phyloP scores from a whole-genome alignment of 805 yeast genomes.

The Hanseniaspora pseudoguilliermondii region DNA sequence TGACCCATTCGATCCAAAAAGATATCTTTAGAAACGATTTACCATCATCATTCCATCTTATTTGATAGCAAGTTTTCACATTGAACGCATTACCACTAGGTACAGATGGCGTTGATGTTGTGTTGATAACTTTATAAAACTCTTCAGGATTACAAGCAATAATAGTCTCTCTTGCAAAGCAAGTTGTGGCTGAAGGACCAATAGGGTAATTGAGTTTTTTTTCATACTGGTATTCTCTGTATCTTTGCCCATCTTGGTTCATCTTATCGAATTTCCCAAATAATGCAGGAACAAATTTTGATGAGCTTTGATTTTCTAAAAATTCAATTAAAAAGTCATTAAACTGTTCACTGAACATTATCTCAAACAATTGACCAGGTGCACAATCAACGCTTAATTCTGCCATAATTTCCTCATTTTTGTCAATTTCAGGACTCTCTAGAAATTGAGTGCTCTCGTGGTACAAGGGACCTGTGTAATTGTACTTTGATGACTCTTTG shows the following conservation, averaged over 20 bases:
- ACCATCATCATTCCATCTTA: constrained; percentile 63
- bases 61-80: constrained; percentile 56
- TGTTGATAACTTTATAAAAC: constrained; percentile 47
- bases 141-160: constrained; percentile 41
- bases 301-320: constrained; percentile 29
- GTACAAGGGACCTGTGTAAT: constrained; percentile 50
- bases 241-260: constrained; percentile 32
- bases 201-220: constrained; percentile 69
- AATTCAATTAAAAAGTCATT: constrained; percentile 32
- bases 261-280: constrained; percentile 25
- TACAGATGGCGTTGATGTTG: constrained; percentile 78
- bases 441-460: constrained; percentile 48
- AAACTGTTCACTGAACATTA: constrained; percentile 56
- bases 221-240: constrained; percentile 50
- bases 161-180: constrained; percentile 49
- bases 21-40: constrained; percentile 49
- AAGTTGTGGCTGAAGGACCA: constrained; percentile 86
- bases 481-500: constrained; percentile 30
- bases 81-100: constrained; percentile 80
- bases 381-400: constrained; percentile 53
- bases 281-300: constrained; percentile 24
- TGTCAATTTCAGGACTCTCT: constrained; percentile 31
- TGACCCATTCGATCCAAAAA: constrained; percentile 79
- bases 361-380: constrained; percentile 56
- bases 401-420: constrained; percentile 41